Evolutionary conservation across 208 protist genomes (phyloP), one percentile per base, ranked within the genome.

Genomic region (Zelonia costaricensis): DNA sequence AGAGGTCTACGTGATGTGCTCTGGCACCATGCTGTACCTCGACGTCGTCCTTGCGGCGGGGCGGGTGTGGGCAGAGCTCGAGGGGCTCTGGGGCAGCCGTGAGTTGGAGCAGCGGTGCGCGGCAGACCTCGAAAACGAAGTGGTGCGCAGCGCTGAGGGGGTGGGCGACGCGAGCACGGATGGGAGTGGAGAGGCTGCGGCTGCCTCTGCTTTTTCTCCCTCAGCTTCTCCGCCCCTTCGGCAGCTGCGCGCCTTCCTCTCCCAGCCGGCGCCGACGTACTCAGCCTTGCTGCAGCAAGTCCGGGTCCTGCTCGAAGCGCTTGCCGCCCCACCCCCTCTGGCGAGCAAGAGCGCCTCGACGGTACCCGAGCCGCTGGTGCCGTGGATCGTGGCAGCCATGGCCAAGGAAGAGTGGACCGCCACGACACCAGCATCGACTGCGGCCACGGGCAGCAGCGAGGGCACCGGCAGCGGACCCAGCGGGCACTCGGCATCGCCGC

Each of bases 21-120:
- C 78, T 1, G 62, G 82, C 48, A 78, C 60, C 10, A 38, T 86
- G 8, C 48, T 71, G 7, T 90, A 90, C 49, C 61, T 90, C 3
- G 83, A 90, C 46, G 67, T 70, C 1, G 61, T 73, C 18, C 4
- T 84, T 0, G 31, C 70, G 4, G 46, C 58, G 8, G 68, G 61
- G 18, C 42, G 35, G 28, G 68, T 68, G 4, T 69, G 60, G 60
- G 28, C 38, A 22, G 68, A 74, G 54, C 35, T 74, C 44, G 53
- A 69, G 53, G 60, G 45, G n/a, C 43, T 74, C 28, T 54, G 51
- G 47, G 61, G 66, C 43, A 30, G 22, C 20, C 25, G 66, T 18
- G 15, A 56, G 33, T 13, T 18, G 6, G 10, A 43, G 25, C 28
- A 39, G 28, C 18, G 39, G 20, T 16, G 47, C 5, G 36, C 7